These are phyloP conservation scores for Gaeumannomyces sp. DNA, from an alignment of 2,329 filamentous ascomycete species.

Conservation along the genomic window DNA sequence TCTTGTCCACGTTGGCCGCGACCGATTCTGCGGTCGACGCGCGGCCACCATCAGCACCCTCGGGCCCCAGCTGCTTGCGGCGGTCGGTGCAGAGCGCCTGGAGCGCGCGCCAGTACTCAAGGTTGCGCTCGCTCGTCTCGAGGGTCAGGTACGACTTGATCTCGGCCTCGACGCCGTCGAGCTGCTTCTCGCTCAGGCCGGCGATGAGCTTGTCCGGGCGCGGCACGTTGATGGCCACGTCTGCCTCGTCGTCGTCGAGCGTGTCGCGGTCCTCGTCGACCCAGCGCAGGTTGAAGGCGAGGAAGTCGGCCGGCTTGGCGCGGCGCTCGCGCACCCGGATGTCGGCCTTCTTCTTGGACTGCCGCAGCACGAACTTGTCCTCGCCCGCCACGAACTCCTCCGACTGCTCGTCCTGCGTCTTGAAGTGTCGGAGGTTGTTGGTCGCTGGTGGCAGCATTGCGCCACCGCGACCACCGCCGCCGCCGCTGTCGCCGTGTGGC, in stretches of 20 bases:
- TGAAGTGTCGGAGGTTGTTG: constrained; percentile 34
- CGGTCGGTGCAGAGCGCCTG: constrained; percentile 76
- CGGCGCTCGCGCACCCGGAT: constrained; percentile 88
- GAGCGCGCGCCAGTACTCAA: constrained; percentile 90
- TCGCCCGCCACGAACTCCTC: constrained; percentile 87
- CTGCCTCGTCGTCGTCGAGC: constrained; percentile 77
- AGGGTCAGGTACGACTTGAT: constrained; percentile 74
- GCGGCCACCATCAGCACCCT: constrained; percentile 61
- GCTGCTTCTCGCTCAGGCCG: constrained; percentile 57
- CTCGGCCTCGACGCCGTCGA: constrained; percentile 73
- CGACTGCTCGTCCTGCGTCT: constrained; percentile 72
- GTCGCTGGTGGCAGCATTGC: constrained; percentile 16
- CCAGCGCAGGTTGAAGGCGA: constrained; percentile 84
- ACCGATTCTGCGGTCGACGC: constrained; percentile 71
- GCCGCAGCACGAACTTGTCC: constrained; percentile 90
- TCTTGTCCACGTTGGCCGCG: constrained; percentile 77
- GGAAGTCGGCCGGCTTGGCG: constrained; percentile 87
- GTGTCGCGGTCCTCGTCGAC: constrained; percentile 79
- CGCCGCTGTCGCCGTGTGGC: constrained; percentile 19
- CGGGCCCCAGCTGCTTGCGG: constrained; percentile 57
- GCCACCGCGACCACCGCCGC: not conserved
- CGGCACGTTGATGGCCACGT: constrained; percentile 67
- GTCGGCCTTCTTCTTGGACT: constrained; percentile 96
- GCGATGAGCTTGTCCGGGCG: constrained; percentile 79
- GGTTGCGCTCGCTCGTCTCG: constrained; percentile 71